phyloP scores from a whole-genome alignment of 164 flowering plant genomes.

The Malania oleifera region DNA sequence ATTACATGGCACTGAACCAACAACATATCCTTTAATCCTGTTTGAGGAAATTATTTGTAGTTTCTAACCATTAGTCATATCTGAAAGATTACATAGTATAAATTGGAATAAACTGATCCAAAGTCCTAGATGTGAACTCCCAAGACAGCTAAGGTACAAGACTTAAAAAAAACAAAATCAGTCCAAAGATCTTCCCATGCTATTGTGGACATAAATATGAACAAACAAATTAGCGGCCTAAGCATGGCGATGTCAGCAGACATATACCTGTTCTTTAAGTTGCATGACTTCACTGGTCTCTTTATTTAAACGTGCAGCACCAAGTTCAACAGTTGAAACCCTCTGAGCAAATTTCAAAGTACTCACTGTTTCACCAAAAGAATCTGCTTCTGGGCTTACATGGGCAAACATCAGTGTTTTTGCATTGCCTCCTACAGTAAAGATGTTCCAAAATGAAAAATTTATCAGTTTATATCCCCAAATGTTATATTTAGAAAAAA shows the following conservation, averaged over 20 bases:
- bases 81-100: too few species aligned
- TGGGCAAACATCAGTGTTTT: conserved; percentile 93
- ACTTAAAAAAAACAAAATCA: background rate
- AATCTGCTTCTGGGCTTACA: conserved; percentile 81
- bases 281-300: conserved; percentile 68
- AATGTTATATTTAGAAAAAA: background rate
- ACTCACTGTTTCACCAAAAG: conserved; percentile 65
- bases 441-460: conserved; percentile 14
- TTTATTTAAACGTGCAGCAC: conserved; percentile 73
- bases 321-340: conserved; percentile 82
- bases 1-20: too few species aligned
- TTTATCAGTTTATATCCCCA: too few species aligned
- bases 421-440: conserved; percentile 68
- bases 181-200: background rate
- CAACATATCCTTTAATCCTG: too few species aligned
- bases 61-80: too few species aligned
- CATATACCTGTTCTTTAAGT: conserved; percentile 70
- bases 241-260: background rate
- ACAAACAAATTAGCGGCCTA: background rate
- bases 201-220: too few species aligned
- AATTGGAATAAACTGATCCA: too few species aligned
- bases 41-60: too few species aligned
- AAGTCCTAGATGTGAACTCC: too few species aligned
- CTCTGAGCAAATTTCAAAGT: conserved; percentile 85
- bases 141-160: too few species aligned